Evolutionary conservation across 306 rosid species (phyloP).

Genomic region (Cicer cuneatum): DNA sequence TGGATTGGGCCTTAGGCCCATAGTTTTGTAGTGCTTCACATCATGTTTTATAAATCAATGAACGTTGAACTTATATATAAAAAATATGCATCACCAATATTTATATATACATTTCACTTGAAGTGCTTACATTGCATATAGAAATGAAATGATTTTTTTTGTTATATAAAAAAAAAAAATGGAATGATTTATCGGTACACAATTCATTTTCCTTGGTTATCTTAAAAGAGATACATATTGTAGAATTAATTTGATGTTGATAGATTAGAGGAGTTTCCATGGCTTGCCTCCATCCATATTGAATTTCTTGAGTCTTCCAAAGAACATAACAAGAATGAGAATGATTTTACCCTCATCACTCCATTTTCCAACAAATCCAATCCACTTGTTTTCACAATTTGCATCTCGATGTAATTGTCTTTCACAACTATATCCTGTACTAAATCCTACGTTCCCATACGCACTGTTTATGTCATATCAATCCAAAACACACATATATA

Average conservation of each 20-base stretch:
- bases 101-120: no score
- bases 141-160: no score
- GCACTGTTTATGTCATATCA: conserved; percentile 35
- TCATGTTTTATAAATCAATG: not conserved
- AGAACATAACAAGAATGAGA: conserved; percentile 47
- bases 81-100: not conserved
- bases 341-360: conserved; percentile 46
- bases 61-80: no score
- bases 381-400: conserved; percentile 42
- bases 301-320: conserved; percentile 59
- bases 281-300: conserved; percentile 53
- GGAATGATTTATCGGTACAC: no score
- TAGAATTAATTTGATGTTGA: not conserved
- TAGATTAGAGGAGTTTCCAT: conserved; percentile 47
- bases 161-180: no score
- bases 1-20: no score
- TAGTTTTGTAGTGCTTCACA: no score
- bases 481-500: not conserved
- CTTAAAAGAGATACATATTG: not conserved
- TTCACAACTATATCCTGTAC: conserved; percentile 51
- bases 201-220: no score
- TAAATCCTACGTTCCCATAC: conserved; percentile 53
- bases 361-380: conserved; percentile 51
- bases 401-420: conserved; percentile 28
- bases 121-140: no score